These are phyloP conservation scores for Rehmannia glutinosa DNA, from an alignment of 257 asterid genomes.

Conservation along the genomic window DNA sequence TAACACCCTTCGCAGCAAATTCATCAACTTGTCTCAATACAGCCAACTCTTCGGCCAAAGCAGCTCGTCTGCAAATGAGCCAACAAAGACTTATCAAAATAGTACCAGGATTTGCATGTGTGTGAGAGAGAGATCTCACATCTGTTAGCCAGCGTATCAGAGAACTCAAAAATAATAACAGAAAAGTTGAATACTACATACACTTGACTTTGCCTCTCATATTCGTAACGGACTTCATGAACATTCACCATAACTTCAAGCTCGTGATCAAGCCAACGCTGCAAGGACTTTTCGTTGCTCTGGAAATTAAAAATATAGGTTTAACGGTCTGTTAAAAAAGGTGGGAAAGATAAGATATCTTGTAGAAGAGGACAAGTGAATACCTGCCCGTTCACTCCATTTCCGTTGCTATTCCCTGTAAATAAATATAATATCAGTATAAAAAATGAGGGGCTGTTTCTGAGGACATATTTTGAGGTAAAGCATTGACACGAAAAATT, in stretches of 20 bases:
- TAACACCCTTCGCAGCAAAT: constrained; percentile 76
- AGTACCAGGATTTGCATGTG: background rate
- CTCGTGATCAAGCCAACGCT: constrained; percentile 96
- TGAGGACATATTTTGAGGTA: background rate
- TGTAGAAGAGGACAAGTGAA: constrained; percentile 9
- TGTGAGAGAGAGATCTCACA: constrained; percentile 33
- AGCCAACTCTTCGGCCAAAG: constrained; percentile 92
- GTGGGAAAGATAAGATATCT: background rate
- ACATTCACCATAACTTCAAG: constrained; percentile 97
- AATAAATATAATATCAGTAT: constrained; percentile 19
- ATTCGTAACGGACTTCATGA: constrained; percentile 98
- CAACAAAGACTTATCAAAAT: constrained; percentile 16
- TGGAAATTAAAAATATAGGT: constrained; percentile 30
- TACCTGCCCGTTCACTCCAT: constrained; percentile 82
- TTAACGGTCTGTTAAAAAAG: constrained; percentile 25
- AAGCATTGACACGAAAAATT: background rate
- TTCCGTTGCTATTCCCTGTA: constrained; percentile 74
- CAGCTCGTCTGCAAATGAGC: constrained; percentile 73
- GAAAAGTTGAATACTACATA: constrained; percentile 37
- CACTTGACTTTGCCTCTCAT: constrained; percentile 99
- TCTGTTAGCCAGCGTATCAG: constrained; percentile 37
- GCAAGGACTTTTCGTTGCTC: constrained; percentile 86
- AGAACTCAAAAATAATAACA: constrained; percentile 1
- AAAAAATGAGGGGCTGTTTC: background rate
- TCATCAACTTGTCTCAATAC: constrained; percentile 88